Percentiles rank a stretch among this genome's conserved stretches.
Evolutionary conservation across 2,329 filamentous ascomycete species (phyloP).

Genomic region (Fusarium armeniacum): DNA sequence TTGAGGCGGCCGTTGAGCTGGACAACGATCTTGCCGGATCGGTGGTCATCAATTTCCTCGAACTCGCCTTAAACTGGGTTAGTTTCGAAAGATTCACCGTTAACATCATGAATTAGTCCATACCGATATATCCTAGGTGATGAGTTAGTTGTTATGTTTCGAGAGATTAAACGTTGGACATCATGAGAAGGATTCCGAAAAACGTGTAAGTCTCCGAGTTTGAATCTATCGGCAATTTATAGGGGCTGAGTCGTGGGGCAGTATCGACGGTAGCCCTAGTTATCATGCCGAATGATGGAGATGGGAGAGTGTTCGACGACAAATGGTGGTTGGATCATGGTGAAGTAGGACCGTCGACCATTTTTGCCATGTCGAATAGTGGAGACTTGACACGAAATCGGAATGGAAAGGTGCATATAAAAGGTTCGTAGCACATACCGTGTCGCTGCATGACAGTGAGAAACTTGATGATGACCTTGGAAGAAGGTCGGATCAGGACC

Average conservation of each 20-base stretch:
- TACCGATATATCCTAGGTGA: conserved; percentile 75
- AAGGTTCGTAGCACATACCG: conserved; percentile 75
- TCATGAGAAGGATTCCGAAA: conserved; percentile 77
- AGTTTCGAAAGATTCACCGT: too few species aligned
- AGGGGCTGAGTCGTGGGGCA: conserved; percentile 93
- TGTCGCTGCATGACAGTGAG: conserved; percentile 99
- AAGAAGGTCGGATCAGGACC: conserved; percentile 96
- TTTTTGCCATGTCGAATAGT: conserved; percentile 11
- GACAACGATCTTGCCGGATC: conserved; percentile 99
- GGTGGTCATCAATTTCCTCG: conserved; percentile 99
- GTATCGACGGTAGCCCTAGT: conserved; percentile 94
- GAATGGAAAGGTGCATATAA: neutral
- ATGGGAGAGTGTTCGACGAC: conserved; percentile 7
- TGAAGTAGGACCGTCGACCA: conserved; percentile 7
- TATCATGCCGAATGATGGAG: conserved; percentile 90
- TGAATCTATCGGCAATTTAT: conserved; percentile 99
- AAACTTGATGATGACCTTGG: conserved; percentile 99
- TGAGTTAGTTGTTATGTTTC: conserved; percentile 77
- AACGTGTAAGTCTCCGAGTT: conserved; percentile 94
- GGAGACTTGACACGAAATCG: neutral
- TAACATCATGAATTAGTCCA: too few species aligned
- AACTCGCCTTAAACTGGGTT: conserved; percentile 75
- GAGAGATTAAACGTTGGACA: conserved; percentile 93
- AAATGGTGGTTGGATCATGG: conserved; percentile 23
- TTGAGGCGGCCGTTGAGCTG: conserved; percentile 99